Evolutionary conservation across 2,329 filamentous ascomycete genomes (phyloP).

Genomic region (Alternaria arborescens): DNA sequence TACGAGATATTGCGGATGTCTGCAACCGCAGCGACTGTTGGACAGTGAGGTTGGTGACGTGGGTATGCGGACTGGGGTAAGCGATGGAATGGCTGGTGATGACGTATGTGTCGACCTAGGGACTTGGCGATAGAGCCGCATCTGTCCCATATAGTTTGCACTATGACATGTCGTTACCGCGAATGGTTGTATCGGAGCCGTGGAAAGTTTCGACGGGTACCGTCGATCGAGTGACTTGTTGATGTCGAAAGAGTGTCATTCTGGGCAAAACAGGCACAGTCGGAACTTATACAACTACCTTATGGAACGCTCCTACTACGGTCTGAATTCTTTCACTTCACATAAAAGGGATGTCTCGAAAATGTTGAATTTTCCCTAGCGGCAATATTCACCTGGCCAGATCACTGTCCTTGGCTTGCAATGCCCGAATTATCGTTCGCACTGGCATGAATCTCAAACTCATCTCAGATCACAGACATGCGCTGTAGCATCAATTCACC

Average conservation of each 20-base stretch:
- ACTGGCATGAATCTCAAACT: background rate
- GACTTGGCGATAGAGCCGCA: slow-evolving; percentile 18
- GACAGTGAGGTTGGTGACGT: background rate
- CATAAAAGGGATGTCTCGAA: background rate
- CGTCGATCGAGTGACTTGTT: no score
- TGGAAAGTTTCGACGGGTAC: background rate
- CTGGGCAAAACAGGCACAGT: background rate
- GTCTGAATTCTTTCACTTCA: background rate
- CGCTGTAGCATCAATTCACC: background rate
- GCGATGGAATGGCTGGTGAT: slow-evolving; percentile 20
- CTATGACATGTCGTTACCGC: background rate
- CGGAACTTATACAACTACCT: background rate
- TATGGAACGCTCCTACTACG: background rate
- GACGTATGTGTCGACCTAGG: slow-evolving; percentile 20
- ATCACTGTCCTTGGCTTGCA: background rate
- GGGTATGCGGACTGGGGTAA: slow-evolving; percentile 11
- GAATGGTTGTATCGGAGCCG: background rate
- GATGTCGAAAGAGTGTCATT: background rate
- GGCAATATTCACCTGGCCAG: background rate
- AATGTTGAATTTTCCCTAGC: background rate
- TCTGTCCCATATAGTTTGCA: background rate
- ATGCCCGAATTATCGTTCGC: background rate
- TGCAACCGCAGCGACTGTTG: slow-evolving; percentile 4
- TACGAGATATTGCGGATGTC: slow-evolving; percentile 4
- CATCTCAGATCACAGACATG: background rate